These are phyloP conservation scores for Exophiala sp. DNA, from an alignment of 2,329 filamentous ascomycete genomes.

Conservation along the genomic window DNA sequence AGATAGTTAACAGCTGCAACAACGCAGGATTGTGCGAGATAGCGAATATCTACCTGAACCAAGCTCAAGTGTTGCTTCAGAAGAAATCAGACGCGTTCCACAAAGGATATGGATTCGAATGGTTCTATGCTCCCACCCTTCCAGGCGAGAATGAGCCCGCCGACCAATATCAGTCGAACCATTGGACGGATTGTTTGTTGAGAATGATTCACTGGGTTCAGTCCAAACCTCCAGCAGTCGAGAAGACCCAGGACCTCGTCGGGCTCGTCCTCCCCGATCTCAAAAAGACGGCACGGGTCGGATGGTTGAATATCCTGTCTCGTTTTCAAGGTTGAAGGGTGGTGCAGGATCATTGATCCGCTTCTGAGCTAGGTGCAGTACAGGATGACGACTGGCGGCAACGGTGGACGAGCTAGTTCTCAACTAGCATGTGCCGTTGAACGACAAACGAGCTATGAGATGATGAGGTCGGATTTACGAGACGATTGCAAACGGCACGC, in stretches of 20 bases:
- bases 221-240: background rate
- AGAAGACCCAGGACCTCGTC: background rate
- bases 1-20: constrained; percentile 7
- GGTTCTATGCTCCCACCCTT: constrained; percentile 9
- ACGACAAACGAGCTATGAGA: constrained; percentile 50
- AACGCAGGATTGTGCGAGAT: background rate
- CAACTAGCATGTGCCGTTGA: too few species aligned
- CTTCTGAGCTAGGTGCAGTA: background rate
- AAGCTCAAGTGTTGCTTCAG: constrained; percentile 7
- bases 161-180: constrained; percentile 7
- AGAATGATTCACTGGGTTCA: background rate
- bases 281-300: background rate
- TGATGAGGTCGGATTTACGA: constrained; percentile 46
- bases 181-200: constrained; percentile 22
- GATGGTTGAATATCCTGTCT: background rate
- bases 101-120: constrained; percentile 12
- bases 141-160: background rate
- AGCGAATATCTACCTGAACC: constrained; percentile 5
- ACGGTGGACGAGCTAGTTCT: too few species aligned
- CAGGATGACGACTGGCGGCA: background rate
- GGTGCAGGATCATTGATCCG: background rate
- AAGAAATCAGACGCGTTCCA: constrained; percentile 18
- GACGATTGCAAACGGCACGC: background rate
- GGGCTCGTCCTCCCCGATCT: background rate
- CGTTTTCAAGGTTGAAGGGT: background rate